Percentiles rank a stretch among this genome's conserved stretches.
These are phyloP conservation scores for Naganishia vishniacii DNA, from an alignment of 768 basidiomycete genomes.

Conservation along the genomic window DNA sequence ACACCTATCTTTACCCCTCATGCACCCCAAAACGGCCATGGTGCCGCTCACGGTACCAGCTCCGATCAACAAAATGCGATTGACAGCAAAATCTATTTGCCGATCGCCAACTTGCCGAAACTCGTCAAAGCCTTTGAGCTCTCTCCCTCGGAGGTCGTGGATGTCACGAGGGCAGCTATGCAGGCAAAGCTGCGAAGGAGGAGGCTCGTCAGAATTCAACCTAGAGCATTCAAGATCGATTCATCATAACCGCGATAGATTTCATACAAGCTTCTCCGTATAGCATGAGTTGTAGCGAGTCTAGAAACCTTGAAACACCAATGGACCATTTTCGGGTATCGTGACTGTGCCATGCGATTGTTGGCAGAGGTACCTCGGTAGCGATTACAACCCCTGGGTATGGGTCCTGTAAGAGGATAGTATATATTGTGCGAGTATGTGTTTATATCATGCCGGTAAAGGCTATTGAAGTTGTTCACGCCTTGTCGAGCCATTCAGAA, in stretches of 20 bases:
- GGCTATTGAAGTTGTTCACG: too few species aligned
- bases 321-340: too few species aligned
- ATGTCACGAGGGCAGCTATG: constrained; percentile 47
- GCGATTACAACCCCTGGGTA: too few species aligned
- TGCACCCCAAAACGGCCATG: not conserved
- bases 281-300: not conserved
- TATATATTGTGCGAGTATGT: too few species aligned
- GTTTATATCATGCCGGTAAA: too few species aligned
- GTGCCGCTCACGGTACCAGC: not conserved
- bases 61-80: constrained; percentile 21
- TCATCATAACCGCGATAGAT: not conserved
- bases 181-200: constrained; percentile 39
- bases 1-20: constrained; percentile 6
- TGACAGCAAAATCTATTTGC: constrained; percentile 32
- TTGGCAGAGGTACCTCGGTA: too few species aligned
- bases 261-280: not conserved
- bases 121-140: constrained; percentile 40
- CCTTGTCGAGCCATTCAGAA: constrained; percentile 15
- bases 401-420: too few species aligned
- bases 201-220: constrained; percentile 4
- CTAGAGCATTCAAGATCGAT: not conserved
- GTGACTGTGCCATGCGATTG: too few species aligned
- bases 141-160: constrained; percentile 41
- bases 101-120: constrained; percentile 31
- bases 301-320: too few species aligned